Evolutionary conservation across 2,329 filamentous ascomycete genomes (phyloP).

Genomic region (Neurospora crassa): DNA sequence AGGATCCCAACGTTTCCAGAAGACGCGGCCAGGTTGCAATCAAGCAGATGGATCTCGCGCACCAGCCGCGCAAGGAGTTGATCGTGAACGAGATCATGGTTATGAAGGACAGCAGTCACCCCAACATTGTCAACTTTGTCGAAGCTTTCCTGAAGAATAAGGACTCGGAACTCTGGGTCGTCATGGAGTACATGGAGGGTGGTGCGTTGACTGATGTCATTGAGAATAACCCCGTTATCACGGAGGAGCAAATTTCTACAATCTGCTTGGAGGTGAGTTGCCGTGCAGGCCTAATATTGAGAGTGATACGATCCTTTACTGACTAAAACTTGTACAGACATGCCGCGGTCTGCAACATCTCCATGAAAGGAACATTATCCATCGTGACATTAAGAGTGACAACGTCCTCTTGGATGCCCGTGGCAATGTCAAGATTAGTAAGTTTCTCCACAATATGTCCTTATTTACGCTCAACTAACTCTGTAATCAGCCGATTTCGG

Average conservation of each 20-base stretch:
- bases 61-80: constrained; percentile 93
- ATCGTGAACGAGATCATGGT: constrained; percentile 99
- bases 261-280: constrained; percentile 82
- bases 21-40: constrained; percentile 75
- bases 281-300: constrained; percentile 2
- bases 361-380: constrained; percentile 93
- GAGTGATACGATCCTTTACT: constrained; percentile 1
- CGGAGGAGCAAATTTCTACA: constrained; percentile 93
- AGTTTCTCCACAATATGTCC: constrained; percentile 28
- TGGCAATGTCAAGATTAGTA: constrained; percentile 96
- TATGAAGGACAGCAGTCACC: constrained; percentile 98
- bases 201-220: constrained; percentile 97
- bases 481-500: constrained; percentile 78
- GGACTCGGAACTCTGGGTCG: constrained; percentile 93
- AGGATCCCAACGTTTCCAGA: constrained; percentile 50
- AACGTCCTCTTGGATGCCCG: constrained; percentile 91
- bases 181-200: constrained; percentile 99
- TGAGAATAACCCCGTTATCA: constrained; percentile 90
- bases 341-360: constrained; percentile 92
- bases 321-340: constrained; percentile 48
- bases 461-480: neutral
- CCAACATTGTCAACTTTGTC: constrained; percentile 98
- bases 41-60: constrained; percentile 98
- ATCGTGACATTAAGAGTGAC: constrained; percentile 98
- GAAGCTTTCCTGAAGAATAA: constrained; percentile 95